These are phyloP conservation scores for Crithidia fasciculata DNA, from an alignment of 208 protist genomes.

Conservation along the genomic window DNA sequence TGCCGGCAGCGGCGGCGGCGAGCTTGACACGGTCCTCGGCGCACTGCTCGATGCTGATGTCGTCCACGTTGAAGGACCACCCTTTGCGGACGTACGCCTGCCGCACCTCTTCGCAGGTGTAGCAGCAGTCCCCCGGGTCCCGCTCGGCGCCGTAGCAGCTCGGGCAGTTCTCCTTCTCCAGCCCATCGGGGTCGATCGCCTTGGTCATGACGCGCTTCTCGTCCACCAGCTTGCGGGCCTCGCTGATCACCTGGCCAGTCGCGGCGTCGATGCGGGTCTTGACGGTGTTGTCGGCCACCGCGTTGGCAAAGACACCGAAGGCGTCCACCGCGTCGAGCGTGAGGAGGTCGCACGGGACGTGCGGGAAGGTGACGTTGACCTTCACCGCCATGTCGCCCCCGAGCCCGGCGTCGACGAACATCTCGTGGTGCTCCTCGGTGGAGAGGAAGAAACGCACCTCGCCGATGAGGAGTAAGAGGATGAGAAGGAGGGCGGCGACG, in stretches of 20 bases:
- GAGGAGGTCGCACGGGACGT: constrained; percentile 80
- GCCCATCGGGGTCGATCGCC: constrained; percentile 48
- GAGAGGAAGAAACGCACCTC: constrained; percentile 77
- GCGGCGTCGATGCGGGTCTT: constrained; percentile 64
- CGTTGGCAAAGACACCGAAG: constrained; percentile 56
- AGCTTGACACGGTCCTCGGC: constrained; percentile 58
- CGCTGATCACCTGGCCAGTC: constrained; percentile 41
- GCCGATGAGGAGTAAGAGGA: constrained; percentile 61
- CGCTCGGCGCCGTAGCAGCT: constrained; percentile 83
- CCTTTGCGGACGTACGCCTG: constrained; percentile 56
- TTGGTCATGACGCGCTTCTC: constrained; percentile 48
- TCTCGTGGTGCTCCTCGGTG: constrained; percentile 62
- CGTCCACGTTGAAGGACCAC: constrained; percentile 72
- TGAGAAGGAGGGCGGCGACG: constrained; percentile 48
- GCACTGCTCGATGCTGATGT: constrained; percentile 74
- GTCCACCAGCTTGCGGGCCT: constrained; percentile 43
- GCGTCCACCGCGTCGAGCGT: constrained; percentile 75
- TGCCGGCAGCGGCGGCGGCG: constrained; percentile 24
- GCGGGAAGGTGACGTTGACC: constrained; percentile 80
- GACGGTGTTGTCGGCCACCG: constrained; percentile 38
- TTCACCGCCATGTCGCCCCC: constrained; percentile 66
- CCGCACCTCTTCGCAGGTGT: constrained; percentile 84
- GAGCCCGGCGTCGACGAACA: constrained; percentile 75
- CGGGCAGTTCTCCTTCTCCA: constrained; percentile 70
- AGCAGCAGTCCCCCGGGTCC: constrained; percentile 70